A percentile compares a stretch with the other conserved stretches of the same genome.
Conservation (phyloP, 306 rosid species). For the Fragaria ananassa region DNA sequence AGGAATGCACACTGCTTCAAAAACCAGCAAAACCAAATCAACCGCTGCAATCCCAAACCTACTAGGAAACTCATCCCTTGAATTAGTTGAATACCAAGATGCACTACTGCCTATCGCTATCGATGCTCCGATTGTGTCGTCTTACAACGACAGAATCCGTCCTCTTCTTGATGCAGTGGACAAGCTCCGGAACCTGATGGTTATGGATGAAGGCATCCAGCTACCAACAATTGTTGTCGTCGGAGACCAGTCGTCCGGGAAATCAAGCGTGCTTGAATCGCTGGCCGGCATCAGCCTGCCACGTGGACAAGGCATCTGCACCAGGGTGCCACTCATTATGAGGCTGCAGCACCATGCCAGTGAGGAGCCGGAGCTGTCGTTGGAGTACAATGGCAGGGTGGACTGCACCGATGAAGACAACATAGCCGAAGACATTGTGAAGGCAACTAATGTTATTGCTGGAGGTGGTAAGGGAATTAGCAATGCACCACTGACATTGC, state of each 20-base stretch:
- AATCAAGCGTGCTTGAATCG: not conserved
- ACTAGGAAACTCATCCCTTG: not conserved
- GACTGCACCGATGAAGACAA: not conserved
- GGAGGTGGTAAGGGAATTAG: not conserved
- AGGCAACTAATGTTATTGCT: not conserved
- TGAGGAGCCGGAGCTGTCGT: not conserved
- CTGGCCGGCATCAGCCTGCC: not conserved
- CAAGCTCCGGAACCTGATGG: constrained; percentile 2
- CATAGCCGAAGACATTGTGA: not conserved
- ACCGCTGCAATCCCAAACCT: not conserved
- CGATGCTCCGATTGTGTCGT: not conserved
- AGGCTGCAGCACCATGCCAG: constrained; percentile 1
- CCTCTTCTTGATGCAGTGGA: constrained; percentile 1
- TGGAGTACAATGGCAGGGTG: not conserved
- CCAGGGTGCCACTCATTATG: constrained; percentile 1
- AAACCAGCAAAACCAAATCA: not conserved
- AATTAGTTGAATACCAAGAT: not conserved
- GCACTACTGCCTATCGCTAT: not conserved
- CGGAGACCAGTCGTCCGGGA: not conserved
- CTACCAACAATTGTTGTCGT: constrained; percentile 1
- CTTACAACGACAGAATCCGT: not conserved
- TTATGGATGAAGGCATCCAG: constrained; percentile 1
- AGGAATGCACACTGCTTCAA: not conserved
- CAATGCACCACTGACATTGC: not conserved
- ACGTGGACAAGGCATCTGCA: not conserved